phyloP scores from a whole-genome alignment of 805 yeast genomes.

The Naumovozyma castellii region DNA sequence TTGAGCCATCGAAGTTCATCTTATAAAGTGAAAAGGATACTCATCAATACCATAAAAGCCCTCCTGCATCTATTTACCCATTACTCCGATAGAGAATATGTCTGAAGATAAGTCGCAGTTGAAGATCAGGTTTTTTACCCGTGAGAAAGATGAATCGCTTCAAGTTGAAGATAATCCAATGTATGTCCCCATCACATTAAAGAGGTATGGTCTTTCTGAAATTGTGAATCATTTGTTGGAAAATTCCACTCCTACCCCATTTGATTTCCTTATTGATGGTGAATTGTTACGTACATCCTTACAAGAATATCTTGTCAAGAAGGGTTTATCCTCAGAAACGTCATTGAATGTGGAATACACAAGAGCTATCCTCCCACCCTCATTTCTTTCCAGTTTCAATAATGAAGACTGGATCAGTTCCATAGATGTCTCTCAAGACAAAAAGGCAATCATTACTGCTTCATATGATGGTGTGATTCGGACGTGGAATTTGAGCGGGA shows the following conservation, averaged over 20 bases:
- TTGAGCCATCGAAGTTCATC: not conserved
- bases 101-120: slow-evolving; percentile 49
- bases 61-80: not conserved
- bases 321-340: slow-evolving; percentile 78
- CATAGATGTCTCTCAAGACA: slow-evolving; percentile 33
- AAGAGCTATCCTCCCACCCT: slow-evolving; percentile 89
- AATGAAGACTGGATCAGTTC: slow-evolving; percentile 96
- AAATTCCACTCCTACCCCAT: slow-evolving; percentile 57
- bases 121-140: slow-evolving; percentile 73
- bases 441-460: slow-evolving; percentile 59
- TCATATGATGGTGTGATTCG: slow-evolving; percentile 93
- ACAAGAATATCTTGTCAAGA: slow-evolving; percentile 63
- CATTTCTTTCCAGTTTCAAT: slow-evolving; percentile 73
- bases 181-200: slow-evolving; percentile 76
- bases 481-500: slow-evolving; percentile 75
- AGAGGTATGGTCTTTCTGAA: slow-evolving; percentile 88
- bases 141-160: slow-evolving; percentile 67
- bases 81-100: not conserved
- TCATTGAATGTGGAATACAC: slow-evolving; percentile 79
- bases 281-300: slow-evolving; percentile 67
- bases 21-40: not conserved
- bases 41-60: no score
- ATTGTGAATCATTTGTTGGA: slow-evolving; percentile 80
- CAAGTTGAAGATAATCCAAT: slow-evolving; percentile 75
- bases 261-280: slow-evolving; percentile 87